phyloP scores from a whole-genome alignment of 2,329 filamentous ascomycete genomes.

The Colletotrichum tofieldiae region DNA sequence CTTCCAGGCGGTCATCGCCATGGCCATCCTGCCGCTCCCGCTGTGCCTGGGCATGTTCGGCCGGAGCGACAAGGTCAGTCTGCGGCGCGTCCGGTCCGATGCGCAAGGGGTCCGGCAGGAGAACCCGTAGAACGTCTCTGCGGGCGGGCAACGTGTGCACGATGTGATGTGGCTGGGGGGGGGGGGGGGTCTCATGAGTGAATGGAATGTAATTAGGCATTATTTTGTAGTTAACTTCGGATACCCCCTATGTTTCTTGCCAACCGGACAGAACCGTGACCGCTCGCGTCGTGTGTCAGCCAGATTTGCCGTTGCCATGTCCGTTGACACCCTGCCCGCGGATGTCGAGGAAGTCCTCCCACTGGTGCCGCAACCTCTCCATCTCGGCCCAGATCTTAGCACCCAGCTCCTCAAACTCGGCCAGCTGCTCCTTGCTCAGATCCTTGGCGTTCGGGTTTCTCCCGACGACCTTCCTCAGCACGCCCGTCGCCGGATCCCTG shows the following conservation, averaged over 20 bases:
- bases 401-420: conserved; percentile 75
- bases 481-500: conserved; percentile 58
- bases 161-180: neutral
- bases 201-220: conserved; percentile 16
- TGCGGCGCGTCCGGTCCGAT: conserved; percentile 67
- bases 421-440: conserved; percentile 72
- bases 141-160: neutral
- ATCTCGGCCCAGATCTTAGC: conserved; percentile 77
- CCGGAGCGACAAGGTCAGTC: conserved; percentile 62
- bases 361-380: conserved; percentile 78
- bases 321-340: conserved; percentile 11
- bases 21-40: conserved; percentile 77
- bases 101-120: neutral
- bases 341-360: conserved; percentile 67
- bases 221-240: conserved; percentile 11
- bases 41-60: conserved; percentile 81
- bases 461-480: conserved; percentile 67
- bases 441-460: conserved; percentile 72
- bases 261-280: neutral
- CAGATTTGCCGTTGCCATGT: conserved; percentile 16
- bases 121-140: neutral
- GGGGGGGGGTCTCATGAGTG: too few species aligned
- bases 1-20: conserved; percentile 82
- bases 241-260: conserved; percentile 11
- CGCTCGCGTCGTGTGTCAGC: neutral